Percentiles rank a stretch among this genome's conserved stretches.
Evolutionary conservation across 805 yeast species (phyloP).

Genomic region (Metschnikowia koreensis): DNA sequence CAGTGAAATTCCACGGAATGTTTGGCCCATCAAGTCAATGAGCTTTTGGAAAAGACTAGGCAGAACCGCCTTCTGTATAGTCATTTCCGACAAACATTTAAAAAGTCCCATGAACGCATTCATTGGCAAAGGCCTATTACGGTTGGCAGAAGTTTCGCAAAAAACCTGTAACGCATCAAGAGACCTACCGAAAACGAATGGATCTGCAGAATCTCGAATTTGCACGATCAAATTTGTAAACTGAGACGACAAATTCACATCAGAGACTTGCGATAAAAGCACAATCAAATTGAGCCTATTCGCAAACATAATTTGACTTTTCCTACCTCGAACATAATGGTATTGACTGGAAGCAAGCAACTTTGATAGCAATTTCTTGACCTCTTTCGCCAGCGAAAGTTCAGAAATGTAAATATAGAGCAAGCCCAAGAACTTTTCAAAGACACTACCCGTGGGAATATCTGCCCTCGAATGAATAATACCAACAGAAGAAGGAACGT

Average conservation of each 20-base stretch:
- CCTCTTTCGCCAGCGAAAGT: conserved; percentile 23
- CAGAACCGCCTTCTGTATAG: background rate
- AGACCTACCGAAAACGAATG: conserved; percentile 23
- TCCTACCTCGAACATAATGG: conserved; percentile 26
- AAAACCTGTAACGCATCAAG: conserved; percentile 22
- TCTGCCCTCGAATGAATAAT: conserved; percentile 25
- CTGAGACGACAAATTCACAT: conserved; percentile 31
- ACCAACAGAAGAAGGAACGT: conserved; percentile 23
- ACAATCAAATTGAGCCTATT: conserved; percentile 38
- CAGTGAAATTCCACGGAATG: conserved; percentile 6
- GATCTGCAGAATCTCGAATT: conserved; percentile 24
- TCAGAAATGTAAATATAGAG: conserved; percentile 33
- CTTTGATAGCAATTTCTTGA: conserved; percentile 32
- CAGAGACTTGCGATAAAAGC: conserved; percentile 34
- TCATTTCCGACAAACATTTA: conserved; percentile 3
- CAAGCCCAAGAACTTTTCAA: conserved; percentile 38
- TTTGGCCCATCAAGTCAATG: conserved; percentile 5
- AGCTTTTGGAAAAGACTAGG: conserved; percentile 7
- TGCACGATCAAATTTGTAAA: conserved; percentile 25
- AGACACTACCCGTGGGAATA: conserved; percentile 26
- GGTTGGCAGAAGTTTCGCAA: conserved; percentile 18
- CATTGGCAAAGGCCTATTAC: conserved; percentile 19
- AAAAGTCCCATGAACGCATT: conserved; percentile 21
- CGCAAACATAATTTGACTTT: conserved; percentile 30
- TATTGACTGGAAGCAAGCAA: conserved; percentile 39